Evolutionary conservation across 495 filamentous ascomycete species (phyloP).

Genomic region (Sabuloglossum arenarium): DNA sequence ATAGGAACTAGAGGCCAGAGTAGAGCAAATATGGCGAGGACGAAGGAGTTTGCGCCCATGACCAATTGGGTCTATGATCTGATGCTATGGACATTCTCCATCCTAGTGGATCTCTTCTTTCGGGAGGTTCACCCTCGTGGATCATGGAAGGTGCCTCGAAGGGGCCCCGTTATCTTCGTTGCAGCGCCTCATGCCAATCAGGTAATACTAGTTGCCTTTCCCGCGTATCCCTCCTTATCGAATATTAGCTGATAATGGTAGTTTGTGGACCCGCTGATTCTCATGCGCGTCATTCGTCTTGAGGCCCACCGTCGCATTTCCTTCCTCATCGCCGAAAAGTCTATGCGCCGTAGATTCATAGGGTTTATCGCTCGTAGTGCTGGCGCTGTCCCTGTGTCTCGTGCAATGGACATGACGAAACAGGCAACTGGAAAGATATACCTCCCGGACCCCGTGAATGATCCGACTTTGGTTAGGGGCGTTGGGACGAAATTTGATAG

Average conservation of each 20-base stretch:
- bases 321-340: slow-evolving; percentile 87
- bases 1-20: background rate
- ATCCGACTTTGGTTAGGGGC: slow-evolving; percentile 70
- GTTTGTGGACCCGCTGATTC: slow-evolving; percentile 89
- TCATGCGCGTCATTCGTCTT: slow-evolving; percentile 70
- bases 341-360: slow-evolving; percentile 71
- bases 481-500: slow-evolving; percentile 69
- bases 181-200: slow-evolving; percentile 98
- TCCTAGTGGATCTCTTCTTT: slow-evolving; percentile 89
- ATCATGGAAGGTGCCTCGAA: slow-evolving; percentile 75
- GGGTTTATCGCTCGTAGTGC: slow-evolving; percentile 58
- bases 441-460: slow-evolving; percentile 67
- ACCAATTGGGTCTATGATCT: slow-evolving; percentile 61
- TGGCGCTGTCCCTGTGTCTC: slow-evolving; percentile 71
- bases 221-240: background rate
- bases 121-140: slow-evolving; percentile 89
- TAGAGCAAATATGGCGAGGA: slow-evolving; percentile 12
- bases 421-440: slow-evolving; percentile 64
- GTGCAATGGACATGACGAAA: slow-evolving; percentile 75
- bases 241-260: slow-evolving; percentile 13
- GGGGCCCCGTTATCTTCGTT: slow-evolving; percentile 83
- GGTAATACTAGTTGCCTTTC: slow-evolving; percentile 23
- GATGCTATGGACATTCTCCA: slow-evolving; percentile 61
- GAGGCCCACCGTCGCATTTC: slow-evolving; percentile 77
- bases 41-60: slow-evolving; percentile 44